Conservation (phyloP, 768 basidiomycete genomes). For the Boletus eberwhitei region DNA sequence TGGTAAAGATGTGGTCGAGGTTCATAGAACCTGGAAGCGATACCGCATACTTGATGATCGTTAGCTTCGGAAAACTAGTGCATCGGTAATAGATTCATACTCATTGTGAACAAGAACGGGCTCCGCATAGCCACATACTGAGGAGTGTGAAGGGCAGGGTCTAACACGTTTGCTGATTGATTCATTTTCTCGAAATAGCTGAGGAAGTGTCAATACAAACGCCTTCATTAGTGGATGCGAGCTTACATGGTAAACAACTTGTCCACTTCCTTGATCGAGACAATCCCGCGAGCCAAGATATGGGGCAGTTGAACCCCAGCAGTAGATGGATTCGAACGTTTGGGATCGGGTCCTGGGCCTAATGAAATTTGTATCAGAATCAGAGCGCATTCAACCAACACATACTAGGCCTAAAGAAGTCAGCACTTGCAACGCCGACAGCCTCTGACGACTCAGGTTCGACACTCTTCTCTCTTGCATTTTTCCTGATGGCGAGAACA, state of each 20-base stretch:
- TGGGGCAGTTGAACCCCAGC: constrained; percentile 54
- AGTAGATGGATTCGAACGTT: constrained; percentile 37
- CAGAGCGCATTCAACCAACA: background rate
- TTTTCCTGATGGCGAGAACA: constrained; percentile 51
- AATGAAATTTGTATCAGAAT: background rate
- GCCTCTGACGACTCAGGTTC: constrained; percentile 45
- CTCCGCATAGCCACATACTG: constrained; percentile 77
- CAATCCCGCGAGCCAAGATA: constrained; percentile 61
- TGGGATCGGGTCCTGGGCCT: constrained; percentile 43
- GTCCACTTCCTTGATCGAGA: constrained; percentile 65
- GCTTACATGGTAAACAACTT: constrained; percentile 68
- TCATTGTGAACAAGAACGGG: constrained; percentile 89
- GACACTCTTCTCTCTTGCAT: constrained; percentile 38
- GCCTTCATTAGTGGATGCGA: background rate
- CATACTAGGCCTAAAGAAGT: constrained; percentile 68
- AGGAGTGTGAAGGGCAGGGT: constrained; percentile 81
- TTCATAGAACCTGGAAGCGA: constrained; percentile 78
- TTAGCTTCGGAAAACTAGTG: constrained; percentile 1
- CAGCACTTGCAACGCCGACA: constrained; percentile 61
- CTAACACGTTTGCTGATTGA: constrained; percentile 71
- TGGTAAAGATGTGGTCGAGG: constrained; percentile 68
- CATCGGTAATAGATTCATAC: constrained; percentile 45
- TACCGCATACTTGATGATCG: constrained; percentile 68
- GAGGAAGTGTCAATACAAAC: constrained; percentile 6
- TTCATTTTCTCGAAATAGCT: constrained; percentile 83